Base-by-base conservation (phyloP, 768 basidiomycete species). In the Rhizopogon vesiculosus region DNA sequence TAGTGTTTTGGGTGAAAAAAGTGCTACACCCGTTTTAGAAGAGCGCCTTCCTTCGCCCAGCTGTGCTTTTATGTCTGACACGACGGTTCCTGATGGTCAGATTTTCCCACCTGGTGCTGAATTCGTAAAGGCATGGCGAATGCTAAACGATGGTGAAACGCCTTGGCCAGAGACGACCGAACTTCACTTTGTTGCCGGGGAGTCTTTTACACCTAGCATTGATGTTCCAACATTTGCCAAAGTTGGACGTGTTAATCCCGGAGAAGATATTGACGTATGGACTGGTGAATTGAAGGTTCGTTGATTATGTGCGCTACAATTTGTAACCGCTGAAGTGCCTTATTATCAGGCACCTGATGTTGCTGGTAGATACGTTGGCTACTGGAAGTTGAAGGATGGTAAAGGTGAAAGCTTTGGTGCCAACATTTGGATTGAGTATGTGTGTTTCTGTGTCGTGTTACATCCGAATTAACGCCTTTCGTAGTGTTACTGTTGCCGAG, bases 111-210 rank as follows among this genome's bases (percentile, higher is more conserved):
- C 89, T 7, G 91, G 91, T 35, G 89, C 89, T 0, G 89, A 89
- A 66, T 94, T 93, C 62, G 80, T 91, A 54, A 93, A 93, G 70
- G 83, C 83, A 19, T 94, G 91, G 91, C 75, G 77, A 54, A 78
- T 93, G 75, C 58, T 76, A 31, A 94, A 94, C 62, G 79, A 79
- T 60, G 85, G 90, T 15, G 64, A 61, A 13, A 53, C 67, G 5
- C 77, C 83, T 18, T 93, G 90, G 91, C 88, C 88, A 1, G 76
- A 79, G 28, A 70, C 73, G 12, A 91, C 91, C 0, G 78, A 84
- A 62, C 69, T 93, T 16, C 77, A 80, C 9, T 92, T 85, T 61
- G 82, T 87, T 44, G 87, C 83, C 8, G 91, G 91, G 16, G 82
- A 85, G 40, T 70, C 75, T n/a, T 74, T 91, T 42, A 65, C 74